Evolutionary conservation across 2,329 filamentous ascomycete species (phyloP).

Genomic region (Alternaria tenuissima): DNA sequence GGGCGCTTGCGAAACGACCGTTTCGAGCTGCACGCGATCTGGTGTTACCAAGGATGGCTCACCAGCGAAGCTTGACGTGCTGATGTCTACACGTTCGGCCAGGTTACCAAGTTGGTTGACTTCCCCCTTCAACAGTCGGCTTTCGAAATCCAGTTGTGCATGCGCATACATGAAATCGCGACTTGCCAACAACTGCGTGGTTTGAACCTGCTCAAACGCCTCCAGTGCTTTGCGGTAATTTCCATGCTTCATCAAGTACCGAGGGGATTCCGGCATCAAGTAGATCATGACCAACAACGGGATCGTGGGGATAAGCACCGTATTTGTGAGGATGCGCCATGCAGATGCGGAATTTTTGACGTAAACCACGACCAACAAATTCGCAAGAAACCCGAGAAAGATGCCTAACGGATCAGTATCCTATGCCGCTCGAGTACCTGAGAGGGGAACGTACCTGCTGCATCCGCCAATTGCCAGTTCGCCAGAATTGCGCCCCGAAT

Average conservation of each 20-base stretch:
- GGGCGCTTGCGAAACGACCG: neutral
- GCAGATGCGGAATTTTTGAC: conserved; percentile 2
- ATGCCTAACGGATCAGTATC: conserved; percentile 12
- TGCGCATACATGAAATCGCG: conserved; percentile 36
- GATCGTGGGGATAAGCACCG: conserved; percentile 29
- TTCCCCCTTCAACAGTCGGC: conserved; percentile 21
- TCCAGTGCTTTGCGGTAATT: conserved; percentile 27
- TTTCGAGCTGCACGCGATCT: neutral
- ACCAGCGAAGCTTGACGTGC: neutral
- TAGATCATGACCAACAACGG: conserved; percentile 32
- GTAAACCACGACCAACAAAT: conserved; percentile 26
- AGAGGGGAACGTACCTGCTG: conserved; percentile 16
- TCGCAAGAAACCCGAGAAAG: conserved; percentile 28
- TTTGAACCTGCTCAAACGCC: conserved; percentile 29
- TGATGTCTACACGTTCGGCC: conserved; percentile 20
- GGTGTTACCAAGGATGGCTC: neutral
- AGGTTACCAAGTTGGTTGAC: conserved; percentile 20
- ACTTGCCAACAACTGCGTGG: conserved; percentile 26
- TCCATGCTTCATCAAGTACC: conserved; percentile 36
- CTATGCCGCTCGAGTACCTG: no score
- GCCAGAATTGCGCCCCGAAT: conserved; percentile 31
- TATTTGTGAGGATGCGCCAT: conserved; percentile 34
- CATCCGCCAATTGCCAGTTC: conserved; percentile 36
- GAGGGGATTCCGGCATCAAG: conserved; percentile 29
- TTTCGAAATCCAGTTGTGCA: conserved; percentile 34